Evolutionary conservation across 2,329 filamentous ascomycete species (phyloP), one percentile per base, ranked within the genome.

Genomic region (Harringtonia aguacate): DNA sequence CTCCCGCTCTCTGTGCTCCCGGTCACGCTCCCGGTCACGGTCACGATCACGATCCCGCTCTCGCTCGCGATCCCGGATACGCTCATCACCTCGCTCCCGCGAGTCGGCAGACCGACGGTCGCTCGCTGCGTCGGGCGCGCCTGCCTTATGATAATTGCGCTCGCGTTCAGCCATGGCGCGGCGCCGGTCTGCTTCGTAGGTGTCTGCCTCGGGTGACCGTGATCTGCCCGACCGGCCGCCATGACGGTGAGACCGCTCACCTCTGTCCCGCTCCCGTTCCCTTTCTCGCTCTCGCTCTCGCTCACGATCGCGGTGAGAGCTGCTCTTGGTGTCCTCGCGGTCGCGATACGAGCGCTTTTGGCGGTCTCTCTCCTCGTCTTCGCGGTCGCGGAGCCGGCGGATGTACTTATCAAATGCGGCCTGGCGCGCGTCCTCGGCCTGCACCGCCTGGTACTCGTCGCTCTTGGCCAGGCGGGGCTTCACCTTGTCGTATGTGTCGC

Each of bases 121-220:
- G 49, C 77, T 74, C 18, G 79, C 63, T 52, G 69, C 76, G 55
- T 81, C 77, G 51, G 82, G 84, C 65, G 79, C 79, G 58, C 75
- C 79, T 36, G 78, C 72, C 66, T 92, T 94, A 61, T 86, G 81
- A 65, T 95, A 94, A 55, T 94, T 89, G 52, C 89, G 84, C 66
- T 97, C 94, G 39, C 94, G 83, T 59, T 95, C 89, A 46, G 89
- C 88, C 58, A 92, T 89, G 36, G 90, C 90, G 62, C 90, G 92
- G 56, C 88, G 84, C 52, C 92, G 81, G 60, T 98, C 92, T 48
- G 89, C 92, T 64, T 97, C 92, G 62, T 98, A 98, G 18, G 86
- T 79, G 65, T 98, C 89, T 46, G 79, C 77, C 62, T 97, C 92
- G n/a, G 88, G 89, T 54, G 84, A 89, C 55, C 88, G 86, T 58